Percentiles rank a stretch among this genome's conserved stretches.
phyloP scores from a whole-genome alignment of 352 stramenopile species.

The Pythium phragmitis region DNA sequence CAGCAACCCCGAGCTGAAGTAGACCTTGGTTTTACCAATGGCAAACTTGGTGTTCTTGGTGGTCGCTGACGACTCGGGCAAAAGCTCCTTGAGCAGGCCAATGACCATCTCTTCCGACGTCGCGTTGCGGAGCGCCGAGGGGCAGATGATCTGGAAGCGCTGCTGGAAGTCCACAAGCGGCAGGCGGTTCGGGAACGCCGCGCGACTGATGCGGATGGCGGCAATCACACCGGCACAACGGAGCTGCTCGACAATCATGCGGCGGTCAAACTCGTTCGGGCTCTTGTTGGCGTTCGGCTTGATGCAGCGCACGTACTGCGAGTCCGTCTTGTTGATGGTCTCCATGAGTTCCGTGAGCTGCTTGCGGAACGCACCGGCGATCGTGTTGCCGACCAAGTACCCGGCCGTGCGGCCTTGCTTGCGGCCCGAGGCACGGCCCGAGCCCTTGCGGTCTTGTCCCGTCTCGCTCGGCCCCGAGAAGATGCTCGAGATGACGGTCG shows the following conservation, averaged over 20 bases:
- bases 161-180: constrained; percentile 81
- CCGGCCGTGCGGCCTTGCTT: constrained; percentile 60
- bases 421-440: constrained; percentile 15
- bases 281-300: constrained; percentile 91
- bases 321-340: constrained; percentile 87
- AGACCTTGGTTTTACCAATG: constrained; percentile 78
- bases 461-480: constrained; percentile 41
- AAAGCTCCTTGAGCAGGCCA: constrained; percentile 68
- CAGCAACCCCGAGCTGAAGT: constrained; percentile 88
- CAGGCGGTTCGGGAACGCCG: constrained; percentile 91
- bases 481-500: constrained; percentile 63
- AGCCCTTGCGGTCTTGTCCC: constrained; percentile 26
- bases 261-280: constrained; percentile 76
- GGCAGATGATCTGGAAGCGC: constrained; percentile 85
- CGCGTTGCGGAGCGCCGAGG: constrained; percentile 55
- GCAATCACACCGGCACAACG: constrained; percentile 89
- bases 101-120: constrained; percentile 65
- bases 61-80: constrained; percentile 52
- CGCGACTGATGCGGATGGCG: constrained; percentile 86
- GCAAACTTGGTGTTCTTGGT: constrained; percentile 83
- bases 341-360: constrained; percentile 84
- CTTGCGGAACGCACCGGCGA: constrained; percentile 83
- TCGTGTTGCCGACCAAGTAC: constrained; percentile 82
- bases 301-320: constrained; percentile 89
- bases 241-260: constrained; percentile 88